Evolutionary conservation across 1,139 yeast species (phyloP), one percentile per base, ranked within the genome.

Genomic region (Yamadazyma atlantica): DNA sequence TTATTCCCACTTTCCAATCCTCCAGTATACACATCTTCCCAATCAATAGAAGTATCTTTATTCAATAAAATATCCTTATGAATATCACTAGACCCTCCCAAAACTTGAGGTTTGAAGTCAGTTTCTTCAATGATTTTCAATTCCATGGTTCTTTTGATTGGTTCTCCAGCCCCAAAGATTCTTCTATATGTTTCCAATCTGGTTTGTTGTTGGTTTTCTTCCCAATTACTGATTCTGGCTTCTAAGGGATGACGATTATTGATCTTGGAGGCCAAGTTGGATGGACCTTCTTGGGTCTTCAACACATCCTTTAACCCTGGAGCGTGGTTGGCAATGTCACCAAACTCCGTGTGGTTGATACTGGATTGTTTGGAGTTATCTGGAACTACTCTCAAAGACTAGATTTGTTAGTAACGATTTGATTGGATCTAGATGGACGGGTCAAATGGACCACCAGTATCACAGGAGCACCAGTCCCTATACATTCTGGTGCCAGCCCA

Each of bases 161-260:
- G 96, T 55, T 87, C 97, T 10, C 95, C 96, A 33, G 95, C 84
- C 21, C 98, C 98, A 60, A 85, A 89, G 18, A 87, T 66, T 47
- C 95, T 78, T 56, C 95, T 78, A 62, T 85, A 82, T 40, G 80
- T 80, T 57, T 89, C 95, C 69, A 89, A 57, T 53, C 81, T 80
- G 48, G 85, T 69, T 30, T 80, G 80, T 34, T 73, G 74, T 55
- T 87, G 92, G 8, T 85, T 82, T 39, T 73, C 71, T 21, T 89
- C 94, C 97, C 97, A 92, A 52, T 80, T 74, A 40, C 66, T 63
- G 32, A 92, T 63, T 50, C 96, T 78, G 10, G 75, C 54, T 57
- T 92, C 95, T 48, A 92, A 70, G 6, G 97, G 97, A 61, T 92
- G 98, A 58, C 87, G 82, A 53, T 82, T 81, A 58, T 87, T 88